Conservation (phyloP, 805 yeast genomes). For the Metschnikowia henanensis region DNA sequence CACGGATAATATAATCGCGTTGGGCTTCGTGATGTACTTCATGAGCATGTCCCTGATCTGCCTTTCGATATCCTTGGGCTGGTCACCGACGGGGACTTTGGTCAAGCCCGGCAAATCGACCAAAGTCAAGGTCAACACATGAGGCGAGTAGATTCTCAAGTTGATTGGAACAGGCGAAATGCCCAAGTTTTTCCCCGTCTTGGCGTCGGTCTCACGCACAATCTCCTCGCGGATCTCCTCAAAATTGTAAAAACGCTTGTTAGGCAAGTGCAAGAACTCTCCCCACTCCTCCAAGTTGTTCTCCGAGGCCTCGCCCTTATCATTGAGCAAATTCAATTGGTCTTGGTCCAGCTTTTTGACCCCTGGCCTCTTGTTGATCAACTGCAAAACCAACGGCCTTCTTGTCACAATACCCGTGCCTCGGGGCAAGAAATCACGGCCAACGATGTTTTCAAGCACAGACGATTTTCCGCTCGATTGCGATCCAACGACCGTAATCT, state of each 20-base stretch:
- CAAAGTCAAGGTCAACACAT: constrained; percentile 87
- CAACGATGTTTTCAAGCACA: constrained; percentile 87
- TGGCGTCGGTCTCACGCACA: constrained; percentile 85
- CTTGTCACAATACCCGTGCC: constrained; percentile 93
- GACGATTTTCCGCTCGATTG: constrained; percentile 90
- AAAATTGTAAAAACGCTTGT: constrained; percentile 83
- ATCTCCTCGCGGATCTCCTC: constrained; percentile 89
- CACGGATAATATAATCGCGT: constrained; percentile 91
- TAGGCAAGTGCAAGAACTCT: constrained; percentile 91
- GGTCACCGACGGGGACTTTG: constrained; percentile 98
- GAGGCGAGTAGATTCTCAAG: constrained; percentile 89
- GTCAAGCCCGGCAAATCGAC: constrained; percentile 98
- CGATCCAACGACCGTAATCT: constrained; percentile 93
- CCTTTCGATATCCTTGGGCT: constrained; percentile 93
- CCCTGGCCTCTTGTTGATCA: constrained; percentile 63
- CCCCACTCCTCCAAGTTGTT: constrained; percentile 93
- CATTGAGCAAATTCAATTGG: constrained; percentile 41
- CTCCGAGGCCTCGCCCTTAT: constrained; percentile 54
- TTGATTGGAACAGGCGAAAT: constrained; percentile 92
- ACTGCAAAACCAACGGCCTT: constrained; percentile 81
- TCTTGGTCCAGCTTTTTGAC: constrained; percentile 28
- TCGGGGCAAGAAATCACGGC: constrained; percentile 87
- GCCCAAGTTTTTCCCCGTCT: constrained; percentile 80
- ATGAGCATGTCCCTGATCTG: constrained; percentile 92
- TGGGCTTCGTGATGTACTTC: constrained; percentile 93